Evolutionary conservation across 768 basidiomycete species (phyloP).

Genomic region (Candolleomyces eurysporus): DNA sequence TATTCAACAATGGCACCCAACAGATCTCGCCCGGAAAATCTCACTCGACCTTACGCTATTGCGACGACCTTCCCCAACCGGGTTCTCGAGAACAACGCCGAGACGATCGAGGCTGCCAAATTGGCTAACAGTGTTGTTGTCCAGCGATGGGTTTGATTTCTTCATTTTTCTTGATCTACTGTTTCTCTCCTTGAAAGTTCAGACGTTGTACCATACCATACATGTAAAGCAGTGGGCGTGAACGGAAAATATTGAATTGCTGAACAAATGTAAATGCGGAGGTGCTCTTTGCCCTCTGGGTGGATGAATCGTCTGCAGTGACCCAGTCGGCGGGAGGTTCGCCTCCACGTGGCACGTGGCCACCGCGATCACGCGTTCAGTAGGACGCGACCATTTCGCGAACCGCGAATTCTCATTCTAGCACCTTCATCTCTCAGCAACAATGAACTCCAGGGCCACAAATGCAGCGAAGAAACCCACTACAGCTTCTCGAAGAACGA

Average conservation of each 20-base stretch:
- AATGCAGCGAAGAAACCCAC: not conserved
- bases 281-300: no score
- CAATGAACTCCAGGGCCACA: not conserved
- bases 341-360: no score
- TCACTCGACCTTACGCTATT: conserved; percentile 65
- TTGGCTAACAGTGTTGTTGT: conserved; percentile 83
- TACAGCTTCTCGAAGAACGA: not conserved
- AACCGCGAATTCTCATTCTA: no score
- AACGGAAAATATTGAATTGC: no score
- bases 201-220: not conserved
- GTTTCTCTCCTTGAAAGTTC: not conserved
- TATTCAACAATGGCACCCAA: not conserved
- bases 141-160: conserved; percentile 64
- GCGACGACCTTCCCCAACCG: conserved; percentile 88
- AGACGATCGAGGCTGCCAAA: conserved; percentile 71
- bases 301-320: no score
- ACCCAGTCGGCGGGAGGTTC: no score
- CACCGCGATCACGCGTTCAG: no score
- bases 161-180: not conserved
- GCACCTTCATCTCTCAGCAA: not conserved
- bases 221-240: no score
- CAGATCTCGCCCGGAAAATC: conserved; percentile 72
- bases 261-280: no score
- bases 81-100: conserved; percentile 57
- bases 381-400: no score